phyloP scores from a whole-genome alignment of 371 early-diverging fungal genomes.

The Syncephalastrum monosporum region DNA sequence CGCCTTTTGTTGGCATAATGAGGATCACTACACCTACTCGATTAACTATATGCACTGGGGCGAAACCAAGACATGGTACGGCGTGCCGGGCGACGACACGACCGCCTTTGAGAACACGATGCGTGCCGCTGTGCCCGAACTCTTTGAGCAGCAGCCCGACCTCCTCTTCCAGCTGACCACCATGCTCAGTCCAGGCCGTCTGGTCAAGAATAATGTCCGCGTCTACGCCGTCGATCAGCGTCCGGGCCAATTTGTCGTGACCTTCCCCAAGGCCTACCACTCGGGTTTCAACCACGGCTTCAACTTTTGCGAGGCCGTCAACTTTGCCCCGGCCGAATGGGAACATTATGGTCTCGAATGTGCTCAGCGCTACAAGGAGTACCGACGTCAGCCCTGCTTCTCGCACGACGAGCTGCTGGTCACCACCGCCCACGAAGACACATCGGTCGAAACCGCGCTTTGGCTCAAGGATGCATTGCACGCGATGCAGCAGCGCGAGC shows the following conservation, averaged over 20 bases:
- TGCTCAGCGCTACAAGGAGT: conserved; percentile 76
- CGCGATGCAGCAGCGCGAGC: conserved; percentile 61
- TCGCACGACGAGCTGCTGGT: conserved; percentile 90
- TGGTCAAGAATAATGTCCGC: conserved; percentile 72
- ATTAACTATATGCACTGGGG: conserved; percentile 97
- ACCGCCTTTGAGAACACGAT: conserved; percentile 83
- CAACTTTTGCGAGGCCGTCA: conserved; percentile 96
- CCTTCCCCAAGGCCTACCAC: conserved; percentile 95
- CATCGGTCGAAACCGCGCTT: conserved; percentile 35
- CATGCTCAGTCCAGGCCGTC: conserved; percentile 81
- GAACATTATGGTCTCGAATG: conserved; percentile 79
- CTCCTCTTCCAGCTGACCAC: conserved; percentile 91
- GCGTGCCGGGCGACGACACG: conserved; percentile 86
- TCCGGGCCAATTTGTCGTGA: conserved; percentile 93
- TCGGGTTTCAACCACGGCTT: conserved; percentile 97
- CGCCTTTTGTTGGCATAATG: conserved; percentile 98
- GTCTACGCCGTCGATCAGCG: conserved; percentile 86
- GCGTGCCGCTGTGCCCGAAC: conserved; percentile 79
- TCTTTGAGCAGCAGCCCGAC: conserved; percentile 91
- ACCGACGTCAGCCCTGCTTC: conserved; percentile 85
- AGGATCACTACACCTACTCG: conserved; percentile 95
- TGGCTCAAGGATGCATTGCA: conserved; percentile 60
- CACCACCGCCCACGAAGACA: conserved; percentile 52
- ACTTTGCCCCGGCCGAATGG: conserved; percentile 95
- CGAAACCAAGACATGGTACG: conserved; percentile 97